A percentile compares a stretch with the other conserved stretches of the same genome.
These are phyloP conservation scores for Pestalotiopsis sp. DNA, from an alignment of 2,329 filamentous ascomycete genomes.

Conservation along the genomic window DNA sequence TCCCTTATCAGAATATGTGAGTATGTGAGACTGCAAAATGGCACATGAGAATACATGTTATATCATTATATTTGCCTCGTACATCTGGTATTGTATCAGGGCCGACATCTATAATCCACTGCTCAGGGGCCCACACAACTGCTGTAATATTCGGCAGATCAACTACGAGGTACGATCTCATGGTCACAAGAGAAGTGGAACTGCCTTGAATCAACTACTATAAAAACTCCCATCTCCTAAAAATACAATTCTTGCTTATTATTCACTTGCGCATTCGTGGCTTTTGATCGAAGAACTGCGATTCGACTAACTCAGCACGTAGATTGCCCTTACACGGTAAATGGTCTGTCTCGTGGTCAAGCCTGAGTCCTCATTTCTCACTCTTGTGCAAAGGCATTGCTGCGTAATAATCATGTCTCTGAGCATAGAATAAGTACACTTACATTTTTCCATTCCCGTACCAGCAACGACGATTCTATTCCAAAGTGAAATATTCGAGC, in stretches of 20 bases:
- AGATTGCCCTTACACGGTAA: no score
- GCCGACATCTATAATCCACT: no score
- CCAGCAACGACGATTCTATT: background rate
- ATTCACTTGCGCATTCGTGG: background rate
- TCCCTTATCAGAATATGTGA: no score
- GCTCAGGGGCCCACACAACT: no score
- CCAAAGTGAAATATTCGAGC: background rate
- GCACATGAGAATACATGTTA: no score
- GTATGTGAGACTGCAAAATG: no score
- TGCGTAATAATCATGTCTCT: background rate
- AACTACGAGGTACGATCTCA: no score
- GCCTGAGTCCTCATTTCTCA: background rate
- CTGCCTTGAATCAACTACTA: background rate
- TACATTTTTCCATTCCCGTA: background rate
- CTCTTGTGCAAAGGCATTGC: background rate
- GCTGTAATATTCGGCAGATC: no score
- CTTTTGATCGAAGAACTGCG: conserved; percentile 1
- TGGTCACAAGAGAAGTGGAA: background rate
- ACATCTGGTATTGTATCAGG: no score
- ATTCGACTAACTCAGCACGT: background rate
- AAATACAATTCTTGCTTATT: background rate
- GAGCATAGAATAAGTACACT: background rate
- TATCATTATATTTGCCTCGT: no score
- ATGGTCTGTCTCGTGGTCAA: background rate
- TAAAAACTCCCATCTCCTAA: background rate